Percentiles rank a stretch among this genome's conserved stretches.
phyloP scores from a whole-genome alignment of 176 grass and related monocot genomes.

The Triticum timopheevii region DNA sequence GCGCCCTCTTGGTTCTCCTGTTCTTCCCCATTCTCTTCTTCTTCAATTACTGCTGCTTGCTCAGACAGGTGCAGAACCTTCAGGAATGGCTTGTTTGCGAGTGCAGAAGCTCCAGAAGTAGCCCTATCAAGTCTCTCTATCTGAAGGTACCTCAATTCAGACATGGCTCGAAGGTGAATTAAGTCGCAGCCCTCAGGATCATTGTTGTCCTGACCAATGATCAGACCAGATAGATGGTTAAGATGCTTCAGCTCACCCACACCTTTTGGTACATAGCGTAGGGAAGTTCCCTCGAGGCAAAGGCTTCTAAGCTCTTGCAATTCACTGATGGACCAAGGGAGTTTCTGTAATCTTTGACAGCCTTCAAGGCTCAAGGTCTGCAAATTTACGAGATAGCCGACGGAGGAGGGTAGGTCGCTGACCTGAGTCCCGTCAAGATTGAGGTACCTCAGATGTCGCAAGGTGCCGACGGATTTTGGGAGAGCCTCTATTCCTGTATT shows the following conservation, averaged over 20 bases:
- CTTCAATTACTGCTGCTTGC: conserved; percentile 24
- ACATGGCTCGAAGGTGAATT: conserved; percentile 57
- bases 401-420: conserved; percentile 60
- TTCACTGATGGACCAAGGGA: conserved; percentile 61
- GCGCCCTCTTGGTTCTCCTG: conserved; percentile 27
- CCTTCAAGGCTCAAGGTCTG: conserved; percentile 64
- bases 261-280: conserved; percentile 67
- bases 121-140: conserved; percentile 62
- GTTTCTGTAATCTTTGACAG: conserved; percentile 55
- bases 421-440: conserved; percentile 70
- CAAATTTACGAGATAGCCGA: conserved; percentile 69
- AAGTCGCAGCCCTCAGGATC: conserved; percentile 57
- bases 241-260: conserved; percentile 61
- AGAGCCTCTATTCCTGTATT: conserved; percentile 54
- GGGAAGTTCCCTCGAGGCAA: conserved; percentile 47
- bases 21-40: conserved; percentile 23
- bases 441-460: conserved; percentile 80
- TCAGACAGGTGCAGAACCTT: conserved; percentile 64
- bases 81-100: conserved; percentile 65
- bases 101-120: conserved; percentile 46
- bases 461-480: conserved; percentile 55
- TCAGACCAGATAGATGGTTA: conserved; percentile 62
- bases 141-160: conserved; percentile 63
- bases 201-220: conserved; percentile 53
- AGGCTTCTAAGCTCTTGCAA: conserved; percentile 68